These are phyloP conservation scores for Solioccasus polychromus DNA, from an alignment of 768 basidiomycete species.

Conservation along the genomic window DNA sequence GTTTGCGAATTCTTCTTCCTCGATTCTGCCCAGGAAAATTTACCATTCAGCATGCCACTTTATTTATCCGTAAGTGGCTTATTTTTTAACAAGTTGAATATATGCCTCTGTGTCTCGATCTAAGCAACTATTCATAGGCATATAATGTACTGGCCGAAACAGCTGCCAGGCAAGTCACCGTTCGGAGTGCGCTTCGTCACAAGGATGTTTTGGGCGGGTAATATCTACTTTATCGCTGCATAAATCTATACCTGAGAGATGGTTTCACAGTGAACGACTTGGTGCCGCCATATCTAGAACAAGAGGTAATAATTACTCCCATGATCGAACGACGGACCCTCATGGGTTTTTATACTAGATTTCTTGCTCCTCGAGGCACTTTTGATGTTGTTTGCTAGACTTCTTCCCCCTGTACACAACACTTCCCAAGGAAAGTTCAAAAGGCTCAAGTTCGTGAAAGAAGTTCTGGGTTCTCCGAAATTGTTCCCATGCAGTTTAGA, in stretches of 20 bases:
- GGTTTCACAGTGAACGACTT: slow-evolving; percentile 38
- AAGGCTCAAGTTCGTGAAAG: slow-evolving; percentile 47
- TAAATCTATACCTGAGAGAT: not conserved
- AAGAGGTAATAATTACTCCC: slow-evolving; percentile 37
- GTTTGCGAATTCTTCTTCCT: slow-evolving; percentile 40
- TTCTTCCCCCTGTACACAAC: slow-evolving; percentile 46
- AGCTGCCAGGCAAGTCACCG: slow-evolving; percentile 37
- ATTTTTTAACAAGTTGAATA: slow-evolving; percentile 17
- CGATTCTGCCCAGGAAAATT: slow-evolving; percentile 13
- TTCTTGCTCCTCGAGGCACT: slow-evolving; percentile 57
- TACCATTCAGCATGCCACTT: slow-evolving; percentile 24
- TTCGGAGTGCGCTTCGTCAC: slow-evolving; percentile 47
- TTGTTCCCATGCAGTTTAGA: slow-evolving; percentile 36
- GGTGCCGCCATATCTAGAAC: slow-evolving; percentile 48
- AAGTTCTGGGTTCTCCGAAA: slow-evolving; percentile 45
- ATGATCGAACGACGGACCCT: not conserved
- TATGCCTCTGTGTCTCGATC: slow-evolving; percentile 25
- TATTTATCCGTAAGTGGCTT: slow-evolving; percentile 22
- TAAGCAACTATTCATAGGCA: slow-evolving; percentile 37
- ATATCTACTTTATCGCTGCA: slow-evolving; percentile 2
- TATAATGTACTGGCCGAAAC: slow-evolving; percentile 53
- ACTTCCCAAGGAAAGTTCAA: slow-evolving; percentile 33
- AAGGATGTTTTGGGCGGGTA: slow-evolving; percentile 49
- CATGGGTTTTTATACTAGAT: slow-evolving; percentile 33
- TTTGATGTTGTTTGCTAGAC: slow-evolving; percentile 52